Base-by-base conservation (phyloP, 2,329 filamentous ascomycete genomes). In the Neofusicoccum ribis region DNA sequence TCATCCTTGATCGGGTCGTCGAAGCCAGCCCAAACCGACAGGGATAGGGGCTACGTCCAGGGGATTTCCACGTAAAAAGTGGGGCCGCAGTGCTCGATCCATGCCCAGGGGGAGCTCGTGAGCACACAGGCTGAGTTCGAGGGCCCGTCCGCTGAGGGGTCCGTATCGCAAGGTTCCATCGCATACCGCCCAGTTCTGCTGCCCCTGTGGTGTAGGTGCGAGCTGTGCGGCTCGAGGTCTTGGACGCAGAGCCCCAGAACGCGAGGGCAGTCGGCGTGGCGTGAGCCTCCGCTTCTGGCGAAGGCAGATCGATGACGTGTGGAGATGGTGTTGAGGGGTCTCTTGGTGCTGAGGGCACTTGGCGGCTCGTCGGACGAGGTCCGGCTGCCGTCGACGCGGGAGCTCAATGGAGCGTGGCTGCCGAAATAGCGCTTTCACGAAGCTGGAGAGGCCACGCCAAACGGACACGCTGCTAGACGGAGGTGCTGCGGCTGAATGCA, bases 41-140 rank as follows among this genome's bases (percentile, higher is more conserved):
- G 52, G 63, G 63, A 47, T 50, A 65, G 46, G 63, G 54, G 63
- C 20, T 34, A 47, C 20, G 14, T 65, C 47, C 56, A 60, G 63
- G 54, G 47, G 61, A 52, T 44, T 65, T 61, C 63, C 63, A 65
- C 63, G 63, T 56, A 56, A 54, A 63, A 47, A 54, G 61, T 64
- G 61, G 61, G 61, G 61, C 61, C 17, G 31, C 9, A 27, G 49
- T 54, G 50, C 61, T 64, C 31, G 61, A 54, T 46, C 50, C 50
- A 27, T 56, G 61, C 61, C 61, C 41, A 64, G 20, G 51, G 34
- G 60, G 36, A 27, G 56, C 43, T 47, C 43, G 56, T 60, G 56
- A 60, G 49, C 56, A 17, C 56, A 9, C 56, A 34, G 20, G 34
- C 27, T 23, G 44, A 47, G 56, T 15, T 47, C 41, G 27, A 23